A percentile compares a stretch with the other conserved stretches of the same genome.
Evolutionary conservation across 2,329 filamentous ascomycete genomes (phyloP).

Genomic region (Botrytis porri): DNA sequence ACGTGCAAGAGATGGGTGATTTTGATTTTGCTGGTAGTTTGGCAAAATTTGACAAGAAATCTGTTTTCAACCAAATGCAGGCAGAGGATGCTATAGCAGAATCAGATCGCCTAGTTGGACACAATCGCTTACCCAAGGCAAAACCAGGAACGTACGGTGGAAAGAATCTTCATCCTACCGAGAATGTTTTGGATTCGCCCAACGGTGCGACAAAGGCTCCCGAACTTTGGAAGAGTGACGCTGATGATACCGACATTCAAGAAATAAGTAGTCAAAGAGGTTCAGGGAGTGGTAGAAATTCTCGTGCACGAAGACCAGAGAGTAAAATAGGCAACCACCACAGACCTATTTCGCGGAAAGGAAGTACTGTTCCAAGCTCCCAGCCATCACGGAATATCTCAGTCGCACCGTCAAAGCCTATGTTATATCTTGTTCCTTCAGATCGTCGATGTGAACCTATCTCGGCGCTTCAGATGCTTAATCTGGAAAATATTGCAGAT

Average conservation of each 20-base stretch:
- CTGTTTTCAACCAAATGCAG: conserved; percentile 86
- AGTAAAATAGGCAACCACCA: conserved; percentile 39
- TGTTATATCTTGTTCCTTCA: conserved; percentile 53
- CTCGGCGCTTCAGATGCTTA: conserved; percentile 80
- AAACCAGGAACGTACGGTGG: conserved; percentile 70
- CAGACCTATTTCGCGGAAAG: conserved; percentile 39
- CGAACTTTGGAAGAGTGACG: conserved; percentile 67
- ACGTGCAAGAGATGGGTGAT: conserved; percentile 88
- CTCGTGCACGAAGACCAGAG: conserved; percentile 34
- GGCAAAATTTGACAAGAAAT: conserved; percentile 91
- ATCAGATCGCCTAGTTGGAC: conserved; percentile 82
- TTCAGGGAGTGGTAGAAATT: conserved; percentile 43
- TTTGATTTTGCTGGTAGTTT: conserved; percentile 91
- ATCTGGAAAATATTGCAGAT: conserved; percentile 86
- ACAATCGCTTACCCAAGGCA: conserved; percentile 66
- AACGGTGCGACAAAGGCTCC: conserved; percentile 32
- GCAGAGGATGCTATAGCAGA: conserved; percentile 88
- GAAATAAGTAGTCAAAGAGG: conserved; percentile 33
- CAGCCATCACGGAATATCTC: conserved; percentile 32
- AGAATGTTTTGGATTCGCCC: conserved; percentile 78
- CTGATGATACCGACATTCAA: conserved; percentile 53
- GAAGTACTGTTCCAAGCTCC: conserved; percentile 29
- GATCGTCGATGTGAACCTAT: conserved; percentile 60
- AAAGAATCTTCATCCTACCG: conserved; percentile 87
- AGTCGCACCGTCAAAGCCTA: conserved; percentile 32